Base-by-base conservation (phyloP, 495 filamentous ascomycete genomes). In the Bacidia rubella region DNA sequence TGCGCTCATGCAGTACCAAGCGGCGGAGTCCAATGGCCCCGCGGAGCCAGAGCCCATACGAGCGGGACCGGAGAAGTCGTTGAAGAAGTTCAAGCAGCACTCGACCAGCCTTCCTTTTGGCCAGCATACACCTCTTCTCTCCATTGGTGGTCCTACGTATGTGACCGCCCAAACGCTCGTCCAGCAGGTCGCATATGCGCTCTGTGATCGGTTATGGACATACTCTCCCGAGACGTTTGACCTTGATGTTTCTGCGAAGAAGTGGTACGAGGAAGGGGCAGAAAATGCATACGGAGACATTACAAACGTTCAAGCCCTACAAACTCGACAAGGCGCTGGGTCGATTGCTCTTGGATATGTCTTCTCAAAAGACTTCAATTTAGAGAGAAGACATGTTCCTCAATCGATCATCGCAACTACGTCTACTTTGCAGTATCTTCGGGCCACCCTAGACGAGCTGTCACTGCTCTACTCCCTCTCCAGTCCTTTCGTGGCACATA, bases 121-220 rank as follows among this genome's bases (percentile, higher is more conserved):
- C 44, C 74, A 80, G 57, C 54, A 71, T 47, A 64, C 80, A 48
- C 55, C 73, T 22, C 55, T 77, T 47, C 63, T 81, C 43, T 79
- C 83, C 62, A 83, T 98, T 66, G 79, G 74, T 46, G 93, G 92
- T 42, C 87, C 87, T 48, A 89, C 85, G 35, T 98, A 98, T 74
- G 73, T 85, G 39, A 95, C 90, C 27, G 82, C 87, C 42, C 93
- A 97, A 68, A 79, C 83, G 20, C 75, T 98, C 51, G 83, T 96
- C 54, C 93, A 98, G 70, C 92, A 98, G 68, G 88, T 95, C 53
- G 85, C 92, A 48, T 97, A 94, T 67, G 71, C 83, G 47, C 76
- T 98, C 54, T 95, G 87, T 53, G 88, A 96, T 72, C 93, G 92
- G 71, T 79, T 97, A 66, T 98, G 95, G 70, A 85, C 89, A 32